phyloP scores from a whole-genome alignment of 345 rosid genomes.

The Schrenkiella parvula region DNA sequence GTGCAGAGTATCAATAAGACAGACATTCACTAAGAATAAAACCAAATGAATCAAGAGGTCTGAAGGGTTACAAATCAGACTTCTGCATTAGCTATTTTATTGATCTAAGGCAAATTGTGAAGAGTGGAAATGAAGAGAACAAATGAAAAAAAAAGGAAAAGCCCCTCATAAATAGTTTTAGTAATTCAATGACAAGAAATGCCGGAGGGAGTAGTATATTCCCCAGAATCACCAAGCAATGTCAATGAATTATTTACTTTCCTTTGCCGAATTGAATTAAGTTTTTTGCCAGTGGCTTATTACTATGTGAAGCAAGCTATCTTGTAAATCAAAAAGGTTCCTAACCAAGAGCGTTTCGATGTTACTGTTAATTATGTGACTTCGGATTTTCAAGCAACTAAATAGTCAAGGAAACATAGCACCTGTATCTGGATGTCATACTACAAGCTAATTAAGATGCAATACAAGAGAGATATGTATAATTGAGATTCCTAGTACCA shows the following conservation, averaged over 20 bases:
- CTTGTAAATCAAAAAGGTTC: neutral
- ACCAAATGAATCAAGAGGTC: neutral
- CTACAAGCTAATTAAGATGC: slow-evolving; percentile 18
- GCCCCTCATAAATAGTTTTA: neutral
- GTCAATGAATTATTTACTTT: neutral
- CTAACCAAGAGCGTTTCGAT: neutral
- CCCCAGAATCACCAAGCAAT: slow-evolving; percentile 8
- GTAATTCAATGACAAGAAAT: neutral
- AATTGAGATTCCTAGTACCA: neutral
- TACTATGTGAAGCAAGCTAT: neutral
- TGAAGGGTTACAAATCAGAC: neutral
- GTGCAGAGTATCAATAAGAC: slow-evolving; percentile 1
- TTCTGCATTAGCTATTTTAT: slow-evolving; percentile 7
- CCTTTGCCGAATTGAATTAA: neutral
- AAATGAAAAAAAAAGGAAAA: slow-evolving; percentile 1
- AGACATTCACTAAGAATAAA: neutral
- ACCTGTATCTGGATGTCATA: neutral
- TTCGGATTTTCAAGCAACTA: slow-evolving; percentile 3
- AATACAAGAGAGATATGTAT: neutral
- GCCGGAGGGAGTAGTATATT: neutral
- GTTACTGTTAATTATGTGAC: neutral
- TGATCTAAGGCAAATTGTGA: neutral
- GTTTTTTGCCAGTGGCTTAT: neutral
- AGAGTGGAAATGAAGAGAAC: neutral
- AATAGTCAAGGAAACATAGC: neutral